Conservation (phyloP, 371 early-diverging fungal genomes). For the Choanephora cucurbitarum region DNA sequence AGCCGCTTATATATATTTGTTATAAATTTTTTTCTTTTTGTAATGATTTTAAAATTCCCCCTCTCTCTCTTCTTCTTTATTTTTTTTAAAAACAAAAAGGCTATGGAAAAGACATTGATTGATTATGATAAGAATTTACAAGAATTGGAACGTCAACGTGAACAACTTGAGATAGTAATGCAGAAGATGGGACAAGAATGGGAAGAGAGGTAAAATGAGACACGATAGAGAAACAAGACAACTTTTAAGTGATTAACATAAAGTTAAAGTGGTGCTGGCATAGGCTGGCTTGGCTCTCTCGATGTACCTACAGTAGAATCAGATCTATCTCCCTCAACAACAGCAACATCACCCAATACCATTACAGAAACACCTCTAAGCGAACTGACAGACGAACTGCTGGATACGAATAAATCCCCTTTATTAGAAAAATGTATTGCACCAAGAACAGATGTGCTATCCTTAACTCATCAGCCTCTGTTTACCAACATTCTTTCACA, state of each 20-base stretch:
- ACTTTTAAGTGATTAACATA: too few species aligned
- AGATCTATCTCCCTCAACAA: constrained; percentile 5
- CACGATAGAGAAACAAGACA: not conserved
- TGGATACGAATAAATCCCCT: not conserved
- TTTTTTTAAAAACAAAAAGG: too few species aligned
- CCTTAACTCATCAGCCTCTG: constrained; percentile 5
- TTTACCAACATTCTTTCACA: constrained; percentile 17
- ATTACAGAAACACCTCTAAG: constrained; percentile 3
- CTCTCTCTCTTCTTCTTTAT: constrained; percentile 4
- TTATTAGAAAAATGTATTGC: not conserved
- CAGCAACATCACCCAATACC: constrained; percentile 2
- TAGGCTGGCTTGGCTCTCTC: constrained; percentile 49
- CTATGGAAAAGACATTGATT: constrained; percentile 45
- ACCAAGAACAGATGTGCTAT: not conserved
- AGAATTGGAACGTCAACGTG: constrained; percentile 43
- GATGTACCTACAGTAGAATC: constrained; percentile 19
- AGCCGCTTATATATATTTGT: not conserved
- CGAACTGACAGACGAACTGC: not conserved
- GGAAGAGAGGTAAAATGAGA: constrained; percentile 48
- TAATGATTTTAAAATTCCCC: not conserved
- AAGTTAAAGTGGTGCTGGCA: constrained; percentile 53
- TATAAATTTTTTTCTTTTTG: constrained; percentile 4
- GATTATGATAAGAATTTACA: constrained; percentile 53
- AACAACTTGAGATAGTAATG: constrained; percentile 47
- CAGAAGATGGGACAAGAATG: constrained; percentile 54